These are phyloP conservation scores for Claviceps paspali DNA, from an alignment of 2,329 filamentous ascomycete genomes.

Conservation along the genomic window DNA sequence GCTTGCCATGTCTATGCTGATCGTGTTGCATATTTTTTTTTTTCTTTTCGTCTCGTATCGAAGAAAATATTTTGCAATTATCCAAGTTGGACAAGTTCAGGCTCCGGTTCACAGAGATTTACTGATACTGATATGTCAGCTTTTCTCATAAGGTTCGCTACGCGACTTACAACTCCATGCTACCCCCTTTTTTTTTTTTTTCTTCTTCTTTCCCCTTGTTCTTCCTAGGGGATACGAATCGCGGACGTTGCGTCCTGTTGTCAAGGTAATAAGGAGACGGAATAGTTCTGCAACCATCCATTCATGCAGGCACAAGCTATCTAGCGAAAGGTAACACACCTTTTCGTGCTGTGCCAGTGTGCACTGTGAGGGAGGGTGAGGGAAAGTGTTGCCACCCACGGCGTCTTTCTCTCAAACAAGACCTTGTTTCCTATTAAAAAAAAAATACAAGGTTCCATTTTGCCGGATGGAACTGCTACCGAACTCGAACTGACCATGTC, in stretches of 20 bases:
- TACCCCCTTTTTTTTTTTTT: not conserved
- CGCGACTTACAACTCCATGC: not conserved
- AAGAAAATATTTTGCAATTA: too few species aligned
- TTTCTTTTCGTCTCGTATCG: too few species aligned
- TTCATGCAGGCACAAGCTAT: constrained; percentile 4
- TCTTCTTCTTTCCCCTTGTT: not conserved
- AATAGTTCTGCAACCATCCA: not conserved
- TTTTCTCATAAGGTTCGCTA: not conserved
- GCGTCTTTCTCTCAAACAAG: not conserved
- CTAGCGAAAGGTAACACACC: constrained; percentile 1
- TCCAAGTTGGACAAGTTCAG: too few species aligned
- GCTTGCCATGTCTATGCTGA: not conserved
- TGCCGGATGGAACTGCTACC: too few species aligned
- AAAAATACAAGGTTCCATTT: not conserved
- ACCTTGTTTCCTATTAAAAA: not conserved
- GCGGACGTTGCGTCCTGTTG: not conserved
- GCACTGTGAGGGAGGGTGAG: not conserved
- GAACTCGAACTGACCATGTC: too few species aligned
- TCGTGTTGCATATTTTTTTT: too few species aligned
- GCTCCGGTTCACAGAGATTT: not conserved
- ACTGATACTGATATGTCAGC: not conserved
- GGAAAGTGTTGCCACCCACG: not conserved
- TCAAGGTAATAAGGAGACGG: not conserved
- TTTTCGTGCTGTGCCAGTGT: not conserved
- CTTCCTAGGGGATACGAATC: not conserved